Evolutionary conservation across 257 asterid species (phyloP).

Genomic region (Hygrophila difformis): DNA sequence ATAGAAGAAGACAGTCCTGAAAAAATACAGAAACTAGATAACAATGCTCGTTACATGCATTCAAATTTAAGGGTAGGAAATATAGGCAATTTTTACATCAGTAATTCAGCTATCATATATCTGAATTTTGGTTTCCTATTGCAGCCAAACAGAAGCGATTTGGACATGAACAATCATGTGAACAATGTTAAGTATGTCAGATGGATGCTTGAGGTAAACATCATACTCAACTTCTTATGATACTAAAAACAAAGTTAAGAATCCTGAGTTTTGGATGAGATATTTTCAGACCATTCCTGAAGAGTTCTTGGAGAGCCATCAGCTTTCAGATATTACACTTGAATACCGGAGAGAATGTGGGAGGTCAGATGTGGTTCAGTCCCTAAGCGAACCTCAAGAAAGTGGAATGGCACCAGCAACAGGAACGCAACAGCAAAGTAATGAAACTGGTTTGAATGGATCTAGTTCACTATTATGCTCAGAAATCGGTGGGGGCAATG

Average conservation of each 20-base stretch:
- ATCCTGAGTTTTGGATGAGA: not conserved
- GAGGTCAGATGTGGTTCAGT: conserved; percentile 63
- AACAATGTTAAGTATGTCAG: conserved; percentile 79
- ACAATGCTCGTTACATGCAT: conserved; percentile 40
- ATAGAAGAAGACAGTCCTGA: conserved; percentile 46
- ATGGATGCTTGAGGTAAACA: conserved; percentile 91
- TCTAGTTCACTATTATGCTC: too few species aligned
- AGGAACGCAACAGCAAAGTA: not conserved
- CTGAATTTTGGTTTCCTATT: not conserved
- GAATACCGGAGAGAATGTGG: conserved; percentile 88
- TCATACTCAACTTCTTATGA: too few species aligned
- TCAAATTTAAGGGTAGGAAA: conserved; percentile 52
- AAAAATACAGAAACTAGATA: conserved; percentile 52
- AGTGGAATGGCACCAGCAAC: conserved; percentile 15
- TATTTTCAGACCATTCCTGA: conserved; percentile 65
- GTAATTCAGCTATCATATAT: not conserved
- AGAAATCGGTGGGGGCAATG: conserved; percentile 27
- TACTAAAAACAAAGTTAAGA: too few species aligned
- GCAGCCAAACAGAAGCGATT: conserved; percentile 86
- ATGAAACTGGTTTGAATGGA: conserved; percentile 16
- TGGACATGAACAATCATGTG: conserved; percentile 97
- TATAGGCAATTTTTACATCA: not conserved
- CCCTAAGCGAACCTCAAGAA: conserved; percentile 57
- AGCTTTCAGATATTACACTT: conserved; percentile 49
- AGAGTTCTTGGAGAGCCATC: conserved; percentile 60